These are phyloP conservation scores for Micractinium sp. DNA, from an alignment of 139 green algal genomes.

Conservation along the genomic window DNA sequence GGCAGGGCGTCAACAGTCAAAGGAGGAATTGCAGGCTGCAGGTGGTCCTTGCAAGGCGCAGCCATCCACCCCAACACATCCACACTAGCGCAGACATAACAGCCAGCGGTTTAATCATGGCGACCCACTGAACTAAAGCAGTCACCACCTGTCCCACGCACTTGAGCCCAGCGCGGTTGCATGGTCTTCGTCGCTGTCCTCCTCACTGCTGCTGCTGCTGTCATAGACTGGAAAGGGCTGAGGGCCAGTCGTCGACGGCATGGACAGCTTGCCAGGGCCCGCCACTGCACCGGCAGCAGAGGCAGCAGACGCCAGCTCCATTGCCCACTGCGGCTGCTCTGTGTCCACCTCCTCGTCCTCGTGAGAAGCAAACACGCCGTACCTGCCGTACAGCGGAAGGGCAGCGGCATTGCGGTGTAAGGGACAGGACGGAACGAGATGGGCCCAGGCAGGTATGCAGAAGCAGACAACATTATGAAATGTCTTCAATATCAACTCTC, in stretches of 20 bases:
- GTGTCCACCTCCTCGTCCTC: conserved; percentile 43
- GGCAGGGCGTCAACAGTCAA: too few relatives aligned
- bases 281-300: background rate
- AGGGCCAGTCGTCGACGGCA: background rate
- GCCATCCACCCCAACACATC: too few relatives aligned
- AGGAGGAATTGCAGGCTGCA: too few relatives aligned
- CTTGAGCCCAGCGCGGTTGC: background rate
- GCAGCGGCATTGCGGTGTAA: background rate
- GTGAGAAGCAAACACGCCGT: conserved; percentile 27
- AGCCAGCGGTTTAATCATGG: too few relatives aligned
- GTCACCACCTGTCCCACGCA: background rate
- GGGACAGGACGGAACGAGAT: too few relatives aligned
- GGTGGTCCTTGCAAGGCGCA: too few relatives aligned
- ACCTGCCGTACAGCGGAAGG: background rate
- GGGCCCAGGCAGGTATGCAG: too few relatives aligned
- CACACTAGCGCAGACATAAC: too few relatives aligned
- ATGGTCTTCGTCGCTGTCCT: conserved; percentile 8
- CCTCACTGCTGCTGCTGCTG: conserved; percentile 22
- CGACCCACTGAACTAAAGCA: background rate
- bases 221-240: conserved; percentile 28
- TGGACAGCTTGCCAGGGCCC: conserved; percentile 33
- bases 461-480: too few relatives aligned
- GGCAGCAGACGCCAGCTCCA: conserved; percentile 34
- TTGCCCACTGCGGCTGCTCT: conserved; percentile 32
- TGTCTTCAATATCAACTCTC: too few relatives aligned